A percentile compares a stretch with the other conserved stretches of the same genome.
These are phyloP conservation scores for Hypomyces rosellus DNA, from an alignment of 2,329 filamentous ascomycete species.

Conservation along the genomic window DNA sequence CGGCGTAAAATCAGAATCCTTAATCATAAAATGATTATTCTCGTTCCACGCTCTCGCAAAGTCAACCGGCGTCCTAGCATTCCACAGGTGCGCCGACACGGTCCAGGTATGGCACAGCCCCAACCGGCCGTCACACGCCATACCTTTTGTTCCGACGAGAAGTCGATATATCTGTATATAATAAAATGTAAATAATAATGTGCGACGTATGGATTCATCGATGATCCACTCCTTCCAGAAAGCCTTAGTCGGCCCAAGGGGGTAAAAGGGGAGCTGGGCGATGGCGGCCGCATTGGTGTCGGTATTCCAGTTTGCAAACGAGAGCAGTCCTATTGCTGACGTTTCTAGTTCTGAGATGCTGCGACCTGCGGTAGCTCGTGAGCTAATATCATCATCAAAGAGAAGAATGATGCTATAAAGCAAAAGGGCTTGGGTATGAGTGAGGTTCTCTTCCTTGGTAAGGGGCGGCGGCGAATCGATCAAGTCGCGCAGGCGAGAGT, in stretches of 20 bases:
- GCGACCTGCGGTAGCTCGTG: constrained; percentile 32
- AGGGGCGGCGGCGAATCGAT: constrained; percentile 27
- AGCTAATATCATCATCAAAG: constrained; percentile 43
- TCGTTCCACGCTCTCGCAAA: constrained; percentile 34
- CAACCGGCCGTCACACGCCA: constrained; percentile 24
- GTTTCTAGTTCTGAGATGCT: constrained; percentile 28
- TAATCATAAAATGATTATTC: constrained; percentile 30
- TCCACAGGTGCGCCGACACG: constrained; percentile 33
- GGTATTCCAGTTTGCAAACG: constrained; percentile 25
- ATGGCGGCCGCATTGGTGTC: background rate
- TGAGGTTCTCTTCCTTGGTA: constrained; percentile 26
- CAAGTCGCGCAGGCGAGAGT: constrained; percentile 38
- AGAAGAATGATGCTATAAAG: constrained; percentile 45
- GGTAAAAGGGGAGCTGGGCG: constrained; percentile 23
- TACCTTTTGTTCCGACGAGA: constrained; percentile 21
- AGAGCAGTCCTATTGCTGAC: constrained; percentile 26
- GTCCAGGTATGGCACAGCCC: constrained; percentile 33
- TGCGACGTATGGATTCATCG: constrained; percentile 48
- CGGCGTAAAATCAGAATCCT: constrained; percentile 20
- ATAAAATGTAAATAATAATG: constrained; percentile 42
- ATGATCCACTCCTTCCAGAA: constrained; percentile 49
- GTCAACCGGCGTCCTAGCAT: constrained; percentile 26
- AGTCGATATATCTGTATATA: constrained; percentile 34
- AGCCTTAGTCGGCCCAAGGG: constrained; percentile 33
- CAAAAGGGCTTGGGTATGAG: constrained; percentile 41